A percentile compares a stretch with the other conserved stretches of the same genome.
Conservation (phyloP, 805 yeast species). For the Wickerhamiella australiensis region DNA sequence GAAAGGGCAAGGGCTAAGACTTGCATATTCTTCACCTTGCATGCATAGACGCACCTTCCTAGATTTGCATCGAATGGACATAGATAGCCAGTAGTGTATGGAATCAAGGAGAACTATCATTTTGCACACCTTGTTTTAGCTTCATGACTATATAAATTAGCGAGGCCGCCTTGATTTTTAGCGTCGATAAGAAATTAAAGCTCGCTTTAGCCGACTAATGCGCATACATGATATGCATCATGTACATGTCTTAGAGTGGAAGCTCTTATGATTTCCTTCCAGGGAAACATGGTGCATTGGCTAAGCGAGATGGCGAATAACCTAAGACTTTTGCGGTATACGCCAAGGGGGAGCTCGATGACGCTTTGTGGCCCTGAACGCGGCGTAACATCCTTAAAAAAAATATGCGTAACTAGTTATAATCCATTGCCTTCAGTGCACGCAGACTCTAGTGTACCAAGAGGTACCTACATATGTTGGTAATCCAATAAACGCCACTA, state of each 20-base stretch:
- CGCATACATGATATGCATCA: not conserved
- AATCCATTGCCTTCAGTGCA: no score
- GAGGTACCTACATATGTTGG: no score
- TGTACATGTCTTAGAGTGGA: not conserved
- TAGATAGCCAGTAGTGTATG: not conserved
- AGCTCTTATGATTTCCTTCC: not conserved
- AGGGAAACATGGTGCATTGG: not conserved
- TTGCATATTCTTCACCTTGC: not conserved
- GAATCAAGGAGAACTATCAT: not conserved
- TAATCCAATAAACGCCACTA: not conserved
- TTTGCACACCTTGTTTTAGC: no score
- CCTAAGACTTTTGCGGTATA: not conserved
- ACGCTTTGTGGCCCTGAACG: not conserved
- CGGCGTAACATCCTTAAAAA: not conserved
- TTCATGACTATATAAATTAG: not conserved
- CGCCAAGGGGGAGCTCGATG: not conserved
- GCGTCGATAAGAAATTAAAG: not conserved
- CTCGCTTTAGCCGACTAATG: not conserved
- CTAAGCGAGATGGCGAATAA: not conserved
- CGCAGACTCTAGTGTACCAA: no score
- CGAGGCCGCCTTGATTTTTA: not conserved
- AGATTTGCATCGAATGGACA: not conserved
- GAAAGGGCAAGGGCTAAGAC: constrained; percentile 7
- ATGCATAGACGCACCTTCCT: not conserved
- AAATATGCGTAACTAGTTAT: no score